Evolutionary conservation across 352 stramenopile genomes (phyloP).

Genomic region (Phytophthora tentaculata): DNA sequence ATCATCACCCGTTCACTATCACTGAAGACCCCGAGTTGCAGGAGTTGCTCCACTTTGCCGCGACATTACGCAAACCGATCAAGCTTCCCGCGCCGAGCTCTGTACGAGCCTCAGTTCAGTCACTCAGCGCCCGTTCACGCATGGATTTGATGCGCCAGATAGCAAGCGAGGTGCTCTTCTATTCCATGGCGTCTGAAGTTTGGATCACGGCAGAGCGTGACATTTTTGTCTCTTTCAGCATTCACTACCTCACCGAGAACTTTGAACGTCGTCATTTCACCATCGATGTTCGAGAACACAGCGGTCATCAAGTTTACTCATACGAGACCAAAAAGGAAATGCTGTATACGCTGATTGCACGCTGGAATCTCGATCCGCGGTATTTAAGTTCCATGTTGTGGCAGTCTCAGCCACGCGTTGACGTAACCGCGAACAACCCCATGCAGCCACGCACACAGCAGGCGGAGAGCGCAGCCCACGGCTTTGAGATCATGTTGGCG

Average conservation of each 20-base stretch:
- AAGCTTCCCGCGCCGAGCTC: slow-evolving; percentile 43
- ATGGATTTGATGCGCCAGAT: slow-evolving; percentile 54
- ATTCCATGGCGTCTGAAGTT: slow-evolving; percentile 52
- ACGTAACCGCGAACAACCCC: slow-evolving; percentile 13
- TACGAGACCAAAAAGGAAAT: slow-evolving; percentile 53
- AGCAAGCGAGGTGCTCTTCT: slow-evolving; percentile 53
- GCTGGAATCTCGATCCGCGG: slow-evolving; percentile 55
- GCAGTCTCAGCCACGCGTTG: slow-evolving; percentile 49
- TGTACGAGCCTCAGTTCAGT: slow-evolving; percentile 52
- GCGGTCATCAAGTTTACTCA: slow-evolving; percentile 41
- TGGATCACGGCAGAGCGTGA: slow-evolving; percentile 53
- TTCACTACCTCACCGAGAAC: slow-evolving; percentile 51
- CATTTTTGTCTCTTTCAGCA: slow-evolving; percentile 54
- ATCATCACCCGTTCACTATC: slow-evolving; percentile 53
- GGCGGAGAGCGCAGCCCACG: slow-evolving; percentile 48
- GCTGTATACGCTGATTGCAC: slow-evolving; percentile 44
- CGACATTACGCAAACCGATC: slow-evolving; percentile 42
- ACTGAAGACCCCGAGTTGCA: slow-evolving; percentile 54
- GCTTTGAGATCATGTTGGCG: slow-evolving; percentile 53
- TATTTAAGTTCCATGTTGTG: slow-evolving; percentile 56
- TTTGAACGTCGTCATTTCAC: slow-evolving; percentile 56
- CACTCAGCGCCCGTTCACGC: slow-evolving; percentile 46
- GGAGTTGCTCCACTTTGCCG: slow-evolving; percentile 49
- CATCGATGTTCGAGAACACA: slow-evolving; percentile 54
- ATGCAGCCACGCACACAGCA: slow-evolving; percentile 39